These are phyloP conservation scores for Diddensiella transvaalensis DNA, from an alignment of 805 yeast genomes.

Conservation along the genomic window DNA sequence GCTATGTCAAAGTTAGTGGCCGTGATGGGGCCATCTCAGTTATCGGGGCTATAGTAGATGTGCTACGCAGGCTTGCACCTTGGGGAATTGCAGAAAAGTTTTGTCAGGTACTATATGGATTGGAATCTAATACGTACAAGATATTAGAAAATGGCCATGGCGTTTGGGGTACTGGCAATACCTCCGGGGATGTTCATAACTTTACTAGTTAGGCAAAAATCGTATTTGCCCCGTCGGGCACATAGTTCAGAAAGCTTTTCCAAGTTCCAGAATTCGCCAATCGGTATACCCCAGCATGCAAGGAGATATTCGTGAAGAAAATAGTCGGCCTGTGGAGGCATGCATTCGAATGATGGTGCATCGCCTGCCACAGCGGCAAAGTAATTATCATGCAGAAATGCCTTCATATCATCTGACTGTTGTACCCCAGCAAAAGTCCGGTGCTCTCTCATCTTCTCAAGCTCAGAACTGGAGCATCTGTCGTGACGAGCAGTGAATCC, in stretches of 20 bases:
- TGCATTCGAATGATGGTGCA: constrained; percentile 18
- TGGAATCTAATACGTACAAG: constrained; percentile 1
- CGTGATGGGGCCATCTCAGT: constrained; percentile 9
- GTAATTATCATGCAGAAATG: constrained; percentile 17
- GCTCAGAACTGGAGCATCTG: constrained; percentile 2
- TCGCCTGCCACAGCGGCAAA: constrained; percentile 19
- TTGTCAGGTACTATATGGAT: constrained; percentile 11
- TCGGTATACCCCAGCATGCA: constrained; percentile 30
- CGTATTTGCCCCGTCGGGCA: constrained; percentile 15
- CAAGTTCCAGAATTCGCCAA: constrained; percentile 26
- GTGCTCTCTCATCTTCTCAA: constrained; percentile 14
- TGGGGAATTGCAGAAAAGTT: constrained; percentile 26
- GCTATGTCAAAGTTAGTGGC: constrained; percentile 15
- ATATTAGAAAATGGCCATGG: constrained; percentile 35
- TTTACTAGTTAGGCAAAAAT: constrained; percentile 25
- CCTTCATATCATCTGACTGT: constrained; percentile 19
- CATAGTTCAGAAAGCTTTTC: constrained; percentile 22
- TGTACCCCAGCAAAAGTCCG: constrained; percentile 14
- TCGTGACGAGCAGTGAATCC: background rate
- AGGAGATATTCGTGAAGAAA: constrained; percentile 22
- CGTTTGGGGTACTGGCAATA: constrained; percentile 33
- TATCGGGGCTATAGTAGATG: constrained; percentile 12
- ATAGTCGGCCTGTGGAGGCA: constrained; percentile 15
- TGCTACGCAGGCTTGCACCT: constrained; percentile 9
- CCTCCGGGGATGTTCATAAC: constrained; percentile 26